Percentiles rank a stretch among this genome's conserved stretches.
Conservation (phyloP, 164 flowering plant genomes). For the Kingdonia uniflora region DNA sequence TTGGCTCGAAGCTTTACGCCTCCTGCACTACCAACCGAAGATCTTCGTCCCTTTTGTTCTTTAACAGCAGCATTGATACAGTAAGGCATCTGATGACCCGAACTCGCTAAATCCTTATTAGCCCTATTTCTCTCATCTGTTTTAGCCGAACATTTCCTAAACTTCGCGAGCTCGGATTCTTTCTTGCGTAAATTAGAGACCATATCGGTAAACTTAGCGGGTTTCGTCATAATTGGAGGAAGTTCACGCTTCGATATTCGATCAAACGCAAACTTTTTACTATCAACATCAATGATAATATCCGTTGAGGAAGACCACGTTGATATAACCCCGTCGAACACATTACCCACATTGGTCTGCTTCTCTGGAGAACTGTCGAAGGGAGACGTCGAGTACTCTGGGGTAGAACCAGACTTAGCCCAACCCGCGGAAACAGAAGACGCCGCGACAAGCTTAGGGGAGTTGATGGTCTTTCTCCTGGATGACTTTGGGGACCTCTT, state of each 20-base stretch:
- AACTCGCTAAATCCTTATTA: too few species aligned
- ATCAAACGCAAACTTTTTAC: conserved; percentile 15
- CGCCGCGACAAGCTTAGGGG: conserved; percentile 17
- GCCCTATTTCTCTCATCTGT: conserved; percentile 9
- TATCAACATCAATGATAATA: conserved; percentile 36
- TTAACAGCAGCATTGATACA: too few species aligned
- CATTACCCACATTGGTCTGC: too few species aligned
- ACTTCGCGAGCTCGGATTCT: conserved; percentile 6
- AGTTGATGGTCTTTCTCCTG: conserved; percentile 22
- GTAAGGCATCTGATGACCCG: too few species aligned
- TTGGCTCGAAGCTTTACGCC: too few species aligned
- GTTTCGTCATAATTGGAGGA: conserved; percentile 46
- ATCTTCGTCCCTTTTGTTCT: too few species aligned
- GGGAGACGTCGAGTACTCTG: conserved; percentile 13
- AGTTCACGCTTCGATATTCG: conserved; percentile 29
- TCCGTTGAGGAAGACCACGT: conserved; percentile 37
- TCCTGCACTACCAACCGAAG: too few species aligned
- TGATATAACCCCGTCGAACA: too few species aligned
- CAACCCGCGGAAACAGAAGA: conserved; percentile 22
- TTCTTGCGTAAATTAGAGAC: conserved; percentile 7
- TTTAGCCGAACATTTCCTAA: conserved; percentile 9
- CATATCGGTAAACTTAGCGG: conserved; percentile 16
- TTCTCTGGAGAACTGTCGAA: conserved; percentile 13
- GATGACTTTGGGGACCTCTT: too few species aligned
- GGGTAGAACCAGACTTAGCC: conserved; percentile 10